Conservation (phyloP, 1,139 yeast genomes). For the Blastobotrys raffinosifermentans region DNA sequence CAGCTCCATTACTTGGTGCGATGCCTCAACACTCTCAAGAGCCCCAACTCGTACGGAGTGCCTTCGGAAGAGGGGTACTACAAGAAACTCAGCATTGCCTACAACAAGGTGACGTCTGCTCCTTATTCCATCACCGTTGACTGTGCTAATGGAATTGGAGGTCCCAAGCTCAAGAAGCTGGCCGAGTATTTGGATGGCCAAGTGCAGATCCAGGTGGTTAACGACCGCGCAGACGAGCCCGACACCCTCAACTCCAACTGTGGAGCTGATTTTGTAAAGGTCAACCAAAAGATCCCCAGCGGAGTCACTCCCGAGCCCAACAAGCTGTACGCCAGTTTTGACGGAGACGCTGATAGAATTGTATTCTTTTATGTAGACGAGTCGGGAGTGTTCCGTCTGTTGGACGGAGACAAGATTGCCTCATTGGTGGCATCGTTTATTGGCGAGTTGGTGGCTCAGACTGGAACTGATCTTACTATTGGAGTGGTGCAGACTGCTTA, state of each 20-base stretch:
- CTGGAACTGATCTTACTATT: constrained; percentile 37
- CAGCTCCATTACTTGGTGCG: constrained; percentile 87
- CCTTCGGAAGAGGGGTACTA: constrained; percentile 69
- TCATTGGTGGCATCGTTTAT: constrained; percentile 73
- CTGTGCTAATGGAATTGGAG: constrained; percentile 95
- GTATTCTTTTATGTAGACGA: constrained; percentile 68
- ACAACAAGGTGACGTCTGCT: constrained; percentile 35
- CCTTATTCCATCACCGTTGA: constrained; percentile 54
- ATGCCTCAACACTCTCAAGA: constrained; percentile 50
- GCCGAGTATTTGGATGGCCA: constrained; percentile 37
- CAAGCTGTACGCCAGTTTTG: constrained; percentile 73
- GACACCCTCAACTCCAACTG: constrained; percentile 64
- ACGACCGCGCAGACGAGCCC: constrained; percentile 54
- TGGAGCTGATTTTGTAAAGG: constrained; percentile 95
- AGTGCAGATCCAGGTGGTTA: constrained; percentile 47
- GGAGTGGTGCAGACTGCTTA: constrained; percentile 98
- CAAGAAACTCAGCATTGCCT: constrained; percentile 49
- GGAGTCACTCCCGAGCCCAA: constrained; percentile 40
- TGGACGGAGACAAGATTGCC: constrained; percentile 94
- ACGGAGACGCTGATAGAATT: constrained; percentile 96
- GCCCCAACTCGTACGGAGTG: constrained; percentile 48
- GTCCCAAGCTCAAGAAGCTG: constrained; percentile 58
- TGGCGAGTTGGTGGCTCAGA: constrained; percentile 43
- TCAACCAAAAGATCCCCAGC: constrained; percentile 72
- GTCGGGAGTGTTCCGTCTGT: constrained; percentile 49